phyloP scores from a whole-genome alignment of 768 basidiomycete genomes.

The Agaricus subrufescens region DNA sequence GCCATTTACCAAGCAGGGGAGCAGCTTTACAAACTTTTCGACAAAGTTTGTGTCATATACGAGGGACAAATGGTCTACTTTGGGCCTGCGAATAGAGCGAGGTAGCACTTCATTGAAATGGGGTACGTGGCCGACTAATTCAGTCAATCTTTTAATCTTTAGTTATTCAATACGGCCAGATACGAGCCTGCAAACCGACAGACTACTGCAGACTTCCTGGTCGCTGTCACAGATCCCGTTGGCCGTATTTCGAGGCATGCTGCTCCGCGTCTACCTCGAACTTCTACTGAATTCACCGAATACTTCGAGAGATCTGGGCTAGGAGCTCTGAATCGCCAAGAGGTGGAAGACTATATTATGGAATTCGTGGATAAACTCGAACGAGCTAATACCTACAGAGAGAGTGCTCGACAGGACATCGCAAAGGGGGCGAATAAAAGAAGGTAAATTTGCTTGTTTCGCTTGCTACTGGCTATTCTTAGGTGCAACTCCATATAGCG shows the following conservation, averaged over 20 bases:
- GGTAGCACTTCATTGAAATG: constrained; percentile 68
- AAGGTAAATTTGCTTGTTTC: constrained; percentile 18
- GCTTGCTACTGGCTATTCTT: not conserved
- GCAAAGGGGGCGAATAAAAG: constrained; percentile 36
- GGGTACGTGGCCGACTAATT: constrained; percentile 16
- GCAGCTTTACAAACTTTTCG: constrained; percentile 57
- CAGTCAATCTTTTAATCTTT: not conserved
- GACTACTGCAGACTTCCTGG: constrained; percentile 63
- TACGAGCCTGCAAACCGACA: constrained; percentile 59
- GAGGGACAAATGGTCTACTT: constrained; percentile 74
- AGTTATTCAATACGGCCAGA: constrained; percentile 17
- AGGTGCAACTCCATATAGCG: constrained; percentile 20
- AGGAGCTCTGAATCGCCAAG: constrained; percentile 37
- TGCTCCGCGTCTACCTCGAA: constrained; percentile 41
- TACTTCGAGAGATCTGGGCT: constrained; percentile 37
- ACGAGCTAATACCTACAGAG: constrained; percentile 35
- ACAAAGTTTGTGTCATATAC: constrained; percentile 78
- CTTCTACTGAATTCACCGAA: constrained; percentile 52
- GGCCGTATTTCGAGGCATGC: constrained; percentile 47
- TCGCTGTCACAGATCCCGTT: constrained; percentile 55
- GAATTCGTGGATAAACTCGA: constrained; percentile 42
- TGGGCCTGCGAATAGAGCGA: constrained; percentile 60
- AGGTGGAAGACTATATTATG: constrained; percentile 39
- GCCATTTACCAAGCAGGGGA: constrained; percentile 85
- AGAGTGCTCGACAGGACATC: constrained; percentile 47